Evolutionary conservation across 1,284 basidiomycete genomes (phyloP).

Genomic region (Tylopilus sp.): DNA sequence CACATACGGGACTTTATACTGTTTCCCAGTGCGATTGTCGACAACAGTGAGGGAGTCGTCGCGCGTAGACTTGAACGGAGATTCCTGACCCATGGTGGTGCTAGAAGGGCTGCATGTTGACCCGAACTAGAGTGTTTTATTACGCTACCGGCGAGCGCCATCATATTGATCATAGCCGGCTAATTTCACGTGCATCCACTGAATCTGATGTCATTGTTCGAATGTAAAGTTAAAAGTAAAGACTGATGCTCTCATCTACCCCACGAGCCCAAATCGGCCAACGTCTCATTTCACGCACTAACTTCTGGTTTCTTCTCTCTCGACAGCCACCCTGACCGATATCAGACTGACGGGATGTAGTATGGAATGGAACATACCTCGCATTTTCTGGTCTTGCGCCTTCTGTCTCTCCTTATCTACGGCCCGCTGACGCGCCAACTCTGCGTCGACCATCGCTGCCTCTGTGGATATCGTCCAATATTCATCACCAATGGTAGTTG

Average conservation of each 20-base stretch:
- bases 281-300: slow-evolving; percentile 13
- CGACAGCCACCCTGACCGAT: slow-evolving; percentile 50
- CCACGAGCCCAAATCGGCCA: neutral
- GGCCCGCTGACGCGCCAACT: slow-evolving; percentile 66
- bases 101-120: neutral
- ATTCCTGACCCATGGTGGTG: slow-evolving; percentile 39
- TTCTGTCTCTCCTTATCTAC: slow-evolving; percentile 75
- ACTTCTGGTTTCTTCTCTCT: slow-evolving; percentile 45
- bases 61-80: slow-evolving; percentile 24
- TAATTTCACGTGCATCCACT: slow-evolving; percentile 29
- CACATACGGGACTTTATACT: slow-evolving; percentile 79
- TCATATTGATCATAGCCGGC: neutral
- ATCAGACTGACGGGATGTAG: slow-evolving; percentile 11
- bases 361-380: slow-evolving; percentile 57
- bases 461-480: slow-evolving; percentile 54
- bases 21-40: slow-evolving; percentile 89
- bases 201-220: slow-evolving; percentile 3
- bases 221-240: slow-evolving; percentile 16
- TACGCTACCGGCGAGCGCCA: neutral
- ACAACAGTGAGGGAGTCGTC: slow-evolving; percentile 71
- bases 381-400: slow-evolving; percentile 75
- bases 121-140: neutral
- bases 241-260: slow-evolving; percentile 25
- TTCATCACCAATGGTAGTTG: neutral
- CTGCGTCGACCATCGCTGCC: slow-evolving; percentile 65